These are phyloP conservation scores for Aquilaria malaccensis DNA, from an alignment of 345 rosid species.

Conservation along the genomic window DNA sequence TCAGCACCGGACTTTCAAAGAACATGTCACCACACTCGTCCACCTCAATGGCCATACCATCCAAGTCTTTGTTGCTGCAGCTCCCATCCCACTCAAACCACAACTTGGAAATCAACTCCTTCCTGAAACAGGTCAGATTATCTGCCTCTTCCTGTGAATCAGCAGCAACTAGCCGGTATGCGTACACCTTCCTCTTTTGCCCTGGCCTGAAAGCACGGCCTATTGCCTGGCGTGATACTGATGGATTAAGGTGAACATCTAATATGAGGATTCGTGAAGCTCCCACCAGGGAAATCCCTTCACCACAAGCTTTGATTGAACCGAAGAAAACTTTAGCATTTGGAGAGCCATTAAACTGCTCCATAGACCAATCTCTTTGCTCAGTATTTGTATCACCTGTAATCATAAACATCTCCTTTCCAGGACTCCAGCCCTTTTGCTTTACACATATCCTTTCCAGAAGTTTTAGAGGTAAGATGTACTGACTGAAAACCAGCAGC, in stretches of 20 bases:
- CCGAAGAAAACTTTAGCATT: conserved; percentile 62
- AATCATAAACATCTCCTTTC: conserved; percentile 44
- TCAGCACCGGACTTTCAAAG: conserved; percentile 36
- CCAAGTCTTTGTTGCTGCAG: conserved; percentile 36
- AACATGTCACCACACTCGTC: conserved; percentile 49
- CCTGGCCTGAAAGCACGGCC: conserved; percentile 62
- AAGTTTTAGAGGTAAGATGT: conserved; percentile 49
- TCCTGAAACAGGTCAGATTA: conserved; percentile 41
- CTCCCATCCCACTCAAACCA: conserved; percentile 68
- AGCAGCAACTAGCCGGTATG: conserved; percentile 49
- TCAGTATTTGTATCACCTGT: conserved; percentile 44
- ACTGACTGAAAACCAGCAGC: conserved; percentile 70
- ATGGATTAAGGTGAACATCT: conserved; percentile 58
- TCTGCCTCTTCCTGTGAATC: conserved; percentile 57
- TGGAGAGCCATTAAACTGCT: conserved; percentile 43
- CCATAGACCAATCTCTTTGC: conserved; percentile 45
- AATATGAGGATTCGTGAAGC: conserved; percentile 60
- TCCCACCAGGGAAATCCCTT: conserved; percentile 57
- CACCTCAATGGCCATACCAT: conserved; percentile 32
- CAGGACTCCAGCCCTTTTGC: conserved; percentile 42
- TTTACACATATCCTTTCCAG: conserved; percentile 41
- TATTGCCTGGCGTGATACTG: conserved; percentile 62
- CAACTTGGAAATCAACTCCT: conserved; percentile 54
- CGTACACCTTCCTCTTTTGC: conserved; percentile 49
- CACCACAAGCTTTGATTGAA: conserved; percentile 69